Percentiles rank a stretch among this genome's conserved stretches.
Evolutionary conservation across 1,284 basidiomycete species (phyloP).

Genomic region (Paramarasmius palmivorus): DNA sequence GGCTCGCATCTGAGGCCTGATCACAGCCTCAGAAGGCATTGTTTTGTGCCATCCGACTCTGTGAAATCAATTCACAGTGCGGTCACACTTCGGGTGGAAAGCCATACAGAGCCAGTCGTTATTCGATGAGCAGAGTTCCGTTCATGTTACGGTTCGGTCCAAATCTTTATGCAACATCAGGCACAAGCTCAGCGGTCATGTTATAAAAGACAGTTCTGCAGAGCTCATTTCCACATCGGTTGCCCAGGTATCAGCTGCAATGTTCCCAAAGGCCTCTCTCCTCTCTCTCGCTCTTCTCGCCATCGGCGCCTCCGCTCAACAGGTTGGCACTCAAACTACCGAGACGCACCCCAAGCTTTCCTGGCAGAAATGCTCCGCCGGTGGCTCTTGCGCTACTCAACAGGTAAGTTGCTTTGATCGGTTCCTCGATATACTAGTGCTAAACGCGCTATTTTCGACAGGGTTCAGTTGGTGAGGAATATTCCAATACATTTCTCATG

Average conservation of each 20-base stretch:
- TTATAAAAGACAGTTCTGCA: background rate
- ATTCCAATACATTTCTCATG: no score
- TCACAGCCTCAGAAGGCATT: no score
- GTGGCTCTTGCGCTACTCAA: constrained; percentile 35
- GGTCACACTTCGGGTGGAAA: background rate
- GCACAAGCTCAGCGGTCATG: no score
- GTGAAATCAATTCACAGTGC: background rate
- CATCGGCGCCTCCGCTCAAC: constrained; percentile 1
- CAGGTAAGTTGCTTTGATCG: no score
- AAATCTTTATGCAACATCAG: no score
- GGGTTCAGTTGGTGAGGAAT: constrained; percentile 23
- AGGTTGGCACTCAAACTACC: constrained; percentile 6
- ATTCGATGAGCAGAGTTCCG: no score
- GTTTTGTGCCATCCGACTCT: no score
- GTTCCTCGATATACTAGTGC: no score
- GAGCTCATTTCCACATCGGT: background rate
- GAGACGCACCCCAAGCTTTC: constrained; percentile 37
- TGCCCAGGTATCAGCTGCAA: constrained; percentile 1
- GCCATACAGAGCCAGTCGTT: no score
- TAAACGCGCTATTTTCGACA: no score
- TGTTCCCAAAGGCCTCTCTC: constrained; percentile 10
- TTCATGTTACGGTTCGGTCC: no score
- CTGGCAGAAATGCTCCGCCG: constrained; percentile 37
- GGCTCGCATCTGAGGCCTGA: background rate
- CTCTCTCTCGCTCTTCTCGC: constrained; percentile 8